Base-by-base conservation (phyloP, 805 yeast species). In the Pichia manshurica region DNA sequence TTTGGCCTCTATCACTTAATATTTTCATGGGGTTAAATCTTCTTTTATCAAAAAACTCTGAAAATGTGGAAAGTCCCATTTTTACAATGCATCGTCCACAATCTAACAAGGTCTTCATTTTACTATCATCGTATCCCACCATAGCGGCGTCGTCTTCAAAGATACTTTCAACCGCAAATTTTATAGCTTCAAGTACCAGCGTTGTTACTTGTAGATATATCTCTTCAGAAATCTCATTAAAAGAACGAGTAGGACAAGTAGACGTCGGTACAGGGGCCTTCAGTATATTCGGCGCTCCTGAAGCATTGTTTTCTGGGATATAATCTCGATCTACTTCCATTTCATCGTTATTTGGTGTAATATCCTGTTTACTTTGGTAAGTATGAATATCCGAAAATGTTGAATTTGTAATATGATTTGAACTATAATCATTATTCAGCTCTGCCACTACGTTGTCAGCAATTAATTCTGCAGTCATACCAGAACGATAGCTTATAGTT, bases 31-130 rank as follows among this genome's bases (percentile, higher is more conserved):
- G 63, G 31, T 56, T 45, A 35, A 52, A 51, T 9, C 38, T 31
- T 4, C 44, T 41, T 9, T 51, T 45, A 3, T 46, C 47, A 48
- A 82, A 76, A 48, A 72, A 75, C 2, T 68, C 76, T 4, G 73
- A 61, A 57, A 85, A 85, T 1, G 78, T 83, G 1, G 88, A 72
- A 1, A 78, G 58, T 74, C 81, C 73, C 55, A 69, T 78, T 53
- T 75, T 60, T 7, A 65, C 63, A 13, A 85, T 58, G 4, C 67
- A 61, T 1, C 62, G 54, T 2, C 75, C 62, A 20, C 79, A 72
- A 47, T 74, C 79, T 2, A 37, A 43, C n/a, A 84, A 54, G 8
- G 66, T 62, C 0, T 34, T 36, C 1, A 77, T 52, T 2, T 56
- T 32, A 15, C 62, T 53, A 10, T 68, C 65, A 20, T 73, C 63